Evolutionary conservation across 2,329 filamentous ascomycete species (phyloP).

Genomic region (Pestalotiopsis fici): DNA sequence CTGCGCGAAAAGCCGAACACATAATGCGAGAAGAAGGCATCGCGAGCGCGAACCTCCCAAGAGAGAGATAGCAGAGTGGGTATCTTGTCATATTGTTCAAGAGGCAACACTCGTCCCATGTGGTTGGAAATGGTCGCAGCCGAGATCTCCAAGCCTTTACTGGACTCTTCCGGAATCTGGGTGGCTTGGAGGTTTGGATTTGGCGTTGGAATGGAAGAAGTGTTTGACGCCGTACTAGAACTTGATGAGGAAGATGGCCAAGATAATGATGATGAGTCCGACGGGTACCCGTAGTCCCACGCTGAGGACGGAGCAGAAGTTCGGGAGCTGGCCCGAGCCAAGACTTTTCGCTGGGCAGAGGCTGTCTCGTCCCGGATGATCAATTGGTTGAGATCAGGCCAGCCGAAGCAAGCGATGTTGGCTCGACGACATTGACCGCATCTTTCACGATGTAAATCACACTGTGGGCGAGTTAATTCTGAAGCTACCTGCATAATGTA

Average conservation of each 20-base stretch:
- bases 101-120: neutral
- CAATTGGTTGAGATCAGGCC: constrained; percentile 22
- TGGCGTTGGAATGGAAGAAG: neutral
- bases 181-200: neutral
- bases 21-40: constrained; percentile 23
- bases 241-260: neutral
- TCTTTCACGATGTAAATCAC: constrained; percentile 17
- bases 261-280: neutral
- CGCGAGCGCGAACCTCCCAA: constrained; percentile 19
- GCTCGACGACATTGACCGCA: constrained; percentile 26
- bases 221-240: neutral
- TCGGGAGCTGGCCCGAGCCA: neutral
- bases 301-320: neutral
- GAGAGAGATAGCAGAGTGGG: constrained; percentile 1
- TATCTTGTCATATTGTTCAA: neutral
- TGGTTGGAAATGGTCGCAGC: neutral
- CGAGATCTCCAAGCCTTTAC: neutral
- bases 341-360: constrained; percentile 15
- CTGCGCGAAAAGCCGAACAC: constrained; percentile 21
- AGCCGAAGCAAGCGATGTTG: constrained; percentile 23
- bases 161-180: neutral
- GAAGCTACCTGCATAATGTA: neutral
- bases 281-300: neutral
- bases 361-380: constrained; percentile 23
- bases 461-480: constrained; percentile 12